Evolutionary conservation across 805 yeast species (phyloP), one percentile per base, ranked within the genome.

Genomic region (Ogataea ganodermae): DNA sequence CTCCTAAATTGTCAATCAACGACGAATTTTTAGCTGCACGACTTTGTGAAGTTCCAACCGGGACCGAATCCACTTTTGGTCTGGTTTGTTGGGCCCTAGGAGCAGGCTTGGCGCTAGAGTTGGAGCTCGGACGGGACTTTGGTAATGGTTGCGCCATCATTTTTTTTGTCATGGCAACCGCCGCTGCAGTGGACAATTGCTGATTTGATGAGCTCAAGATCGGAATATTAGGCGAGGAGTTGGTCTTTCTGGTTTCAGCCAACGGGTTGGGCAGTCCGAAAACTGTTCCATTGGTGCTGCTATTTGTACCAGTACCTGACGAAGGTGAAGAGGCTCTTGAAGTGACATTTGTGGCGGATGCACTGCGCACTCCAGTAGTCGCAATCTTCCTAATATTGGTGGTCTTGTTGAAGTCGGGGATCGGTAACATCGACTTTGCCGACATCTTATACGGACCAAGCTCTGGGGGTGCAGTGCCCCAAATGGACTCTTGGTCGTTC

Each of bases 341-440:
- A 8, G 44, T 28, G n/a, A 45, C 52, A 23, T 38, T 49, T 23
- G 48, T 18, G 3, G 49, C 45, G 6, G 55, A 49, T 7, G 37
- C 49, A 28, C 50, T 48, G 39, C 46, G 45, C 5, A 46, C 24
- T 16, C 44, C 45, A 1, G 52, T 14, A 12, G 42, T 26, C 10
- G 47, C 51, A 5, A 40, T 28, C 21, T 37, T 33, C 35, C 35
- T 49, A 20, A 28, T 56, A 28, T 50, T 56, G 30, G 57, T 59
- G 7, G 42, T 45, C 31, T 57, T 63, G 35, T 64, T 61, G 23
- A 78, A 58, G 48, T 73, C 81, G 0, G 92, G 90, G 31, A 86
- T 72, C 28, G 87, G 84, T 68, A 83, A 78, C 94, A 87, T 86
- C 1, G 92, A 79, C 59, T 83, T 81, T 0, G 94, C 94, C 44